Conservation (phyloP, 2,329 filamentous ascomycete species). For the Phaeosphaeriaceae sp. region DNA sequence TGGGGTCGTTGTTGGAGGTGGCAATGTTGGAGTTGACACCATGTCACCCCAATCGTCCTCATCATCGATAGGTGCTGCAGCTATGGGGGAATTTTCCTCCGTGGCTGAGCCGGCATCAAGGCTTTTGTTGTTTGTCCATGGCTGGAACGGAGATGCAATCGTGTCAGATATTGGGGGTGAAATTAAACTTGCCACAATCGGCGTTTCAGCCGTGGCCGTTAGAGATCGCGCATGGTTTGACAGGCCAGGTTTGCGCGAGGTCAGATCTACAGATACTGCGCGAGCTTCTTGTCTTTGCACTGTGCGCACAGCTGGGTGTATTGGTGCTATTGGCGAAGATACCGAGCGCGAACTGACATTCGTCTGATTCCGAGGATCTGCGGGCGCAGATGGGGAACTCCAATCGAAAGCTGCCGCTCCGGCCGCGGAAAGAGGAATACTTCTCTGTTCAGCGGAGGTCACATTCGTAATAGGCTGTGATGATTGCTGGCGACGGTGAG, state of each 20-base stretch:
- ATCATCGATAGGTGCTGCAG: slow-evolving; percentile 20
- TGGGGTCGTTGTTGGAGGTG: slow-evolving; percentile 23
- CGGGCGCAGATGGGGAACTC: slow-evolving; percentile 36
- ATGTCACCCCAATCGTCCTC: slow-evolving; percentile 51
- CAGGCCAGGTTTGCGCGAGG: slow-evolving; percentile 12
- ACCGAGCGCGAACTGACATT: slow-evolving; percentile 16
- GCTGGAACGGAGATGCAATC: slow-evolving; percentile 12
- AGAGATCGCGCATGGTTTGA: slow-evolving; percentile 21
- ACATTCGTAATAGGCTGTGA: slow-evolving; percentile 23
- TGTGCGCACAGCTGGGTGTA: slow-evolving; percentile 20
- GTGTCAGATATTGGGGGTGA: slow-evolving; percentile 12
- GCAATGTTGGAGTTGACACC: slow-evolving; percentile 43
- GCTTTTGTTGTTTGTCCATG: slow-evolving; percentile 21
- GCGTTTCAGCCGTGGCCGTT: slow-evolving; percentile 20
- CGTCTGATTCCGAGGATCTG: slow-evolving; percentile 28
- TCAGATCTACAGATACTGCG: slow-evolving; percentile 28
- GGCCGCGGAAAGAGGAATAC: slow-evolving; percentile 26
- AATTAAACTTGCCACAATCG: slow-evolving; percentile 16
- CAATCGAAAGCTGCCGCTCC: slow-evolving; percentile 41
- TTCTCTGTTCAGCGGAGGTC: slow-evolving; percentile 24
- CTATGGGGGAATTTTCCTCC: slow-evolving; percentile 5
- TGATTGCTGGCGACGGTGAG: slow-evolving; percentile 34
- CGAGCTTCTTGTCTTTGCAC: slow-evolving; percentile 27
- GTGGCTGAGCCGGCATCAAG: slow-evolving; percentile 20
- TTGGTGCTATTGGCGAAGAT: slow-evolving; percentile 24